Evolutionary conservation across 768 basidiomycete species (phyloP).

Genomic region (Tulasnella calospora): DNA sequence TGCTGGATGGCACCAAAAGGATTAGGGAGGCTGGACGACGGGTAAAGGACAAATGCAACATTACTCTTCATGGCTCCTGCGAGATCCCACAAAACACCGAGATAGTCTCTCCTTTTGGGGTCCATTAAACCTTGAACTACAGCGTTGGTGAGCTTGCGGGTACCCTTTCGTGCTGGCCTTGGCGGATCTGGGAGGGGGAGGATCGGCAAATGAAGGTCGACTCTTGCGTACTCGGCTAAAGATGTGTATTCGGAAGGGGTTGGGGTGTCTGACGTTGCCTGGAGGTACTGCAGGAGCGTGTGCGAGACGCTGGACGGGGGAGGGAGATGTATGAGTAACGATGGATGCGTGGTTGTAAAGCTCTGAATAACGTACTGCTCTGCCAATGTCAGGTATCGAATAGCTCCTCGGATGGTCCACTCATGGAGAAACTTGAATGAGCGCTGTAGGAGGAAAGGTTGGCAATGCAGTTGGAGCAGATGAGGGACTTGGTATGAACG

Average conservation of each 20-base stretch:
- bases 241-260: background rate
- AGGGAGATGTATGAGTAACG: background rate
- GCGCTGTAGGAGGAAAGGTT: background rate
- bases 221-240: background rate
- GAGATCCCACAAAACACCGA: conserved; percentile 38
- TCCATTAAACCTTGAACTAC: conserved; percentile 44
- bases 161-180: background rate
- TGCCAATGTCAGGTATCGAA: conserved; percentile 41
- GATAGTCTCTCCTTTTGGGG: conserved; percentile 39
- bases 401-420: conserved; percentile 41
- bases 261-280: background rate
- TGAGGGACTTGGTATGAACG: background rate
- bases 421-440: conserved; percentile 38
- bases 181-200: conserved; percentile 4
- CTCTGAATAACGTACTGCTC: conserved; percentile 39
- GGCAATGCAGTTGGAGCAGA: background rate
- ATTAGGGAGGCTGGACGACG: background rate
- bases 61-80: conserved; percentile 37
- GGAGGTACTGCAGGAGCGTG: background rate
- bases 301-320: background rate
- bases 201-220: conserved; percentile 5
- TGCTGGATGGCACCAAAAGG: background rate
- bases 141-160: conserved; percentile 37
- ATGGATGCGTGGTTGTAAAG: background rate
- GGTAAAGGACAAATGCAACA: background rate